Evolutionary conservation across 2,329 filamentous ascomycete species (phyloP).

Genomic region (Dactylella cylindrospora): DNA sequence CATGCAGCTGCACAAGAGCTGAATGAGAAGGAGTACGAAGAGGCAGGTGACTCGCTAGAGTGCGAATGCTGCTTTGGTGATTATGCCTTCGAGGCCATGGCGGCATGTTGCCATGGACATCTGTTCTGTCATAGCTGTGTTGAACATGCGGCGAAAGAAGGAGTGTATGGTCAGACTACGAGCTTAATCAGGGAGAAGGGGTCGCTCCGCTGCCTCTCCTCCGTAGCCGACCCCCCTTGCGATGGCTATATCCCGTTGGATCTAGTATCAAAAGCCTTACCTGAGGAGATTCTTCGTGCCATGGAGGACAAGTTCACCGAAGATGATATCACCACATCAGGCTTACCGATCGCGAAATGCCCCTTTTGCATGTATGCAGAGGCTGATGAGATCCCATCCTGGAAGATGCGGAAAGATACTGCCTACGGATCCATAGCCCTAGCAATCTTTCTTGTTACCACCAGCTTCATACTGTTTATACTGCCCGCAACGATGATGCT

Average conservation of each 20-base stretch:
- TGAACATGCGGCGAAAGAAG: conserved; percentile 77
- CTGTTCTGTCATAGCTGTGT: conserved; percentile 81
- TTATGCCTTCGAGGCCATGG: conserved; percentile 71
- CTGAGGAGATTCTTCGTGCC: conserved; percentile 69
- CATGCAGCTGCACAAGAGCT: conserved; percentile 53
- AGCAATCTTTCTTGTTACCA: conserved; percentile 54
- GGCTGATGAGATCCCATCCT: conserved; percentile 73
- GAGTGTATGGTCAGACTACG: conserved; percentile 92
- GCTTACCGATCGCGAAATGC: conserved; percentile 75
- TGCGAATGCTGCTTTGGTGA: conserved; percentile 77
- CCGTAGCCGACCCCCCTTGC: conserved; percentile 67
- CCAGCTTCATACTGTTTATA: conserved; percentile 16
- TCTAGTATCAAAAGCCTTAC: conserved; percentile 71
- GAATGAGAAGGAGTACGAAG: conserved; percentile 57
- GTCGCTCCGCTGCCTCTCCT: conserved; percentile 80
- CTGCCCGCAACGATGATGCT: not conserved
- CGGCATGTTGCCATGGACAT: conserved; percentile 70
- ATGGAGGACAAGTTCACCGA: conserved; percentile 78
- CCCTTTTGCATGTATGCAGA: conserved; percentile 93
- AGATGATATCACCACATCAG: conserved; percentile 71
- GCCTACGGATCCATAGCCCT: conserved; percentile 61
- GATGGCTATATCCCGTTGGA: conserved; percentile 69
- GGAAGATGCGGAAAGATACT: conserved; percentile 56
- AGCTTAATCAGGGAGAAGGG: conserved; percentile 72
- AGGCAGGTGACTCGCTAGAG: conserved; percentile 60